phyloP scores from a whole-genome alignment of 352 stramenopile species.

The Globisporangium paddicum region DNA sequence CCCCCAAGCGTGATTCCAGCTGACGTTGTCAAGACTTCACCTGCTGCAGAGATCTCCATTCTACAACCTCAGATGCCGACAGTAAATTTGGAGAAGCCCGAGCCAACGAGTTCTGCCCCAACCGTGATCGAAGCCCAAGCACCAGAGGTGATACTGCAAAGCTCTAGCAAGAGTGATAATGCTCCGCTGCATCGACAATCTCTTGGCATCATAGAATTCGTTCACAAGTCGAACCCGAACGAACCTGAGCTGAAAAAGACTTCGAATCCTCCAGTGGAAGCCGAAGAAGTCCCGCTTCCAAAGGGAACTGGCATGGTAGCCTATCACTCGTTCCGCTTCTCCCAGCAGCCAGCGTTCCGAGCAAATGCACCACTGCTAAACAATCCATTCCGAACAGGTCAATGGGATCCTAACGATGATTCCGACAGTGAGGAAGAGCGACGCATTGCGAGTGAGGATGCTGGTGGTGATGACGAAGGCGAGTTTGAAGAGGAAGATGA shows the following conservation, averaged over 20 bases:
- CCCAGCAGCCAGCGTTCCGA: conserved; percentile 40
- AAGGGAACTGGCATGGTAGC: neutral
- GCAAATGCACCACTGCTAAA: conserved; percentile 23
- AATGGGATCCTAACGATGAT: conserved; percentile 37
- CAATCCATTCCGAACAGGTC: conserved; percentile 32
- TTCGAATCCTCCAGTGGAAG: neutral
- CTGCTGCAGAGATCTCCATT: neutral
- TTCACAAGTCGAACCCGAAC: neutral
- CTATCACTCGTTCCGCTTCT: conserved; percentile 34
- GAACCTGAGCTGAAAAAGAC: neutral
- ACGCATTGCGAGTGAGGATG: neutral
- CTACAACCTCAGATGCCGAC: neutral
- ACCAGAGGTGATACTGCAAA: neutral
- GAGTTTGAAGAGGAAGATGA: conserved; percentile 7
- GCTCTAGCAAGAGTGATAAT: neutral
- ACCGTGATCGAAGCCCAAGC: neutral
- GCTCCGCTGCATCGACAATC: neutral
- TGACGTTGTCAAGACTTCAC: neutral
- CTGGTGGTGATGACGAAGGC: neutral
- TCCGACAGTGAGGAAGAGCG: conserved; percentile 40
- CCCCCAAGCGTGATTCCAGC: neutral
- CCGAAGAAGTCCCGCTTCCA: neutral
- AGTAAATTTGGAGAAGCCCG: neutral
- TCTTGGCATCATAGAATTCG: neutral
- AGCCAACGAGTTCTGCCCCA: neutral